These are phyloP conservation scores for Perkinsus olseni DNA, from an alignment of 169 alveolate species.

Conservation along the genomic window DNA sequence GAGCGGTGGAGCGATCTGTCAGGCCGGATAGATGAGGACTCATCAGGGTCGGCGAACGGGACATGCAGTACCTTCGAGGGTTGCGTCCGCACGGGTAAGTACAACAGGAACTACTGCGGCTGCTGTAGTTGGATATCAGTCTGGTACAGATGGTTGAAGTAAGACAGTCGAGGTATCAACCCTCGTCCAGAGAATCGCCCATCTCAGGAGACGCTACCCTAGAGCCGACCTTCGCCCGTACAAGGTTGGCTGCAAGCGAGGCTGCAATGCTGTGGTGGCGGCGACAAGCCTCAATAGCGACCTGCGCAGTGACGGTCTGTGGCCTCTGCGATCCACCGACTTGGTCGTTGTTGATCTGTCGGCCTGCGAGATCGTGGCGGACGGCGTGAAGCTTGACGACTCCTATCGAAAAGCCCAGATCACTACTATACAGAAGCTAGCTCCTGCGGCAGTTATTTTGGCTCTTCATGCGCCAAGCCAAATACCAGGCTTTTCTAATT, in stretches of 20 bases:
- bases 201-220: not conserved
- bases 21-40: not conserved
- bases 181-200: no score
- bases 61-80: not conserved
- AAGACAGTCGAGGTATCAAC: no score
- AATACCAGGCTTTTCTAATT: not conserved
- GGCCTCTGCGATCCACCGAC: not conserved
- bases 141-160: not conserved
- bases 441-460: not conserved
- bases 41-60: not conserved
- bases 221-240: not conserved
- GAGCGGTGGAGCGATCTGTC: no score
- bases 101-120: not conserved
- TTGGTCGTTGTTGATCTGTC: not conserved
- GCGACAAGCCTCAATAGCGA: not conserved
- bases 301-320: not conserved
- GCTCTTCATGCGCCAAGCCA: not conserved
- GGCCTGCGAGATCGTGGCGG: not conserved
- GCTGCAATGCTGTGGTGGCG: not conserved
- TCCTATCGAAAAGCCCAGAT: not conserved
- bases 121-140: not conserved
- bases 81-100: not conserved
- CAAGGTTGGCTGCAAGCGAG: not conserved
- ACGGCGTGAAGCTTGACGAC: not conserved
- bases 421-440: not conserved